Evolutionary conservation across 2,329 filamentous ascomycete species (phyloP), one percentile per base, ranked within the genome.

Genomic region (Colletotrichum trifolii): DNA sequence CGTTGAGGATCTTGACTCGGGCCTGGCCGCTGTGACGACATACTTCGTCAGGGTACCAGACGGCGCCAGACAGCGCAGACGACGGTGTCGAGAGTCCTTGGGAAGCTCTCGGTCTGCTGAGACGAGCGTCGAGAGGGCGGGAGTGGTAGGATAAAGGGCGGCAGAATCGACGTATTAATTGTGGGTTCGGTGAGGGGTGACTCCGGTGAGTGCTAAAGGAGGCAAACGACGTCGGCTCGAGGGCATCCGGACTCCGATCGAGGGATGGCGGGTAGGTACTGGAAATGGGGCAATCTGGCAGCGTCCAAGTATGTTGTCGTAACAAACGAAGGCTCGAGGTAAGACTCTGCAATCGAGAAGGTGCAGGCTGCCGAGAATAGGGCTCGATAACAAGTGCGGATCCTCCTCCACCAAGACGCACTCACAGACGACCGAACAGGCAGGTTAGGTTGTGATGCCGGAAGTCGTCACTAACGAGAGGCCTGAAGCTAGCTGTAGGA

Each of bases 1-100:
- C 69, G 72, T 60, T 73, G 69, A 64, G 75, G 70, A 69, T 72
- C 71, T 13, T 62, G 63, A 47, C 58, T 66, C 43, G 66, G 63
- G 34, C 47, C 50, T 55, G 61, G 65, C 65, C 54, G 65, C 49
- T 50, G 64, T 34, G 67, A 59, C 57, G 67, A 67, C 67, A 69
- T 69, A 46, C 67, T 69, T 66, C 13, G 58, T 39, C 47, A 34
- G 58, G 9, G 10, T 35, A 52, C 40, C 39, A 34, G 53, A 40
- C 45, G 34, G 49, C 71, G 66, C 50, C 73, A 72, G 61, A 73
- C 40, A 54, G 59, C 48, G 49, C 53, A 47, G 17, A 45, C 60
- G 49, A 60, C 48, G 54, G 54, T 38, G 8, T 1, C 0, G 25
- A 25, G 25, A 25, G 25, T 5, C 25, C 25, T 25, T 25, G 38